A percentile compares a stretch with the other conserved stretches of the same genome.
phyloP scores from a whole-genome alignment of 2,329 filamentous ascomycete species.

The Teratosphaeria gauchensis region DNA sequence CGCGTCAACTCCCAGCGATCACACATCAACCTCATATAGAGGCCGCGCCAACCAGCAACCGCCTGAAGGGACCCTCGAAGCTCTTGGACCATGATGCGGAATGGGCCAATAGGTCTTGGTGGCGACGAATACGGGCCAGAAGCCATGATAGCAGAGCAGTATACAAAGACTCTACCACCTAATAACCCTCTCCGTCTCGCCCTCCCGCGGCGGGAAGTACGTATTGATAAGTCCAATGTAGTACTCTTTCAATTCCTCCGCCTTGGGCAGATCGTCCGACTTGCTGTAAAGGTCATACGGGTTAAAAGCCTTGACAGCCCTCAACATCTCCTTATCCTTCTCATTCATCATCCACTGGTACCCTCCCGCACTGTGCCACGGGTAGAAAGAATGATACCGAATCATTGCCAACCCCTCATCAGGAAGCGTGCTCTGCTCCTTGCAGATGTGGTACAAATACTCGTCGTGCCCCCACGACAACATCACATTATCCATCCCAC shows the following conservation, averaged over 20 bases:
- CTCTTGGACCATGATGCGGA: not conserved
- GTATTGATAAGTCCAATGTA: constrained; percentile 67
- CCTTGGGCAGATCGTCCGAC: constrained; percentile 68
- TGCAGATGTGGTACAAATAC: constrained; percentile 78
- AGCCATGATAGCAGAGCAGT: not conserved
- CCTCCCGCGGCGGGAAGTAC: constrained; percentile 35
- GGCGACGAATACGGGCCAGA: not conserved
- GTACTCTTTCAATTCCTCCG: constrained; percentile 69
- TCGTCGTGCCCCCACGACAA: constrained; percentile 85
- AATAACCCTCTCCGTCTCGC: constrained; percentile 44
- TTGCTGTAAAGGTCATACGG: constrained; percentile 90
- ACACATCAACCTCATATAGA: not conserved
- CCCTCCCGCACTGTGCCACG: constrained; percentile 75
- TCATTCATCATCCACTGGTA: constrained; percentile 77
- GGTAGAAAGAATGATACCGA: constrained; percentile 85
- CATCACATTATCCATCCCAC: constrained; percentile 80
- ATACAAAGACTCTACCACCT: constrained; percentile 47
- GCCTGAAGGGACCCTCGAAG: not conserved
- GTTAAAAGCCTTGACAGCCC: constrained; percentile 77
- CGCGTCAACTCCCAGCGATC: not conserved
- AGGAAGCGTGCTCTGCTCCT: constrained; percentile 70
- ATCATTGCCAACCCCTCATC: constrained; percentile 85
- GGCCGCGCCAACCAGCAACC: not conserved
- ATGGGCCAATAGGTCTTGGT: not conserved
- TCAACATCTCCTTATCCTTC: constrained; percentile 69